Conservation (phyloP, 192 early-diverging fungal species). For the Coemansia sp. region DNA sequence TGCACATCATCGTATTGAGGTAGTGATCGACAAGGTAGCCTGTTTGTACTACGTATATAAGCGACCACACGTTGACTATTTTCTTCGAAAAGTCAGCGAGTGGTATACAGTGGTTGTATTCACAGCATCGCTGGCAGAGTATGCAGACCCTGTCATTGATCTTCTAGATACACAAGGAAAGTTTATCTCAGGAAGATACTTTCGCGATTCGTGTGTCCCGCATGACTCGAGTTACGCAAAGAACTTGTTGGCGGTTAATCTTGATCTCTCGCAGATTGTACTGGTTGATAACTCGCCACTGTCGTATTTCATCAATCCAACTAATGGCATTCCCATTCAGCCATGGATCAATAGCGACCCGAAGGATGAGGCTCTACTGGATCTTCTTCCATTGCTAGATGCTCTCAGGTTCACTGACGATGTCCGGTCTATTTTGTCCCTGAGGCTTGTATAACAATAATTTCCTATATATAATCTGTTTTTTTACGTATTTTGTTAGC, state of each 20-base stretch:
- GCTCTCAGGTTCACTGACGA: conserved; percentile 61
- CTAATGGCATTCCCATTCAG: conserved; percentile 70
- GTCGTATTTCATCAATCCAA: conserved; percentile 69
- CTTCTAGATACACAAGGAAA: conserved; percentile 61
- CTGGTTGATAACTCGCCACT: conserved; percentile 74
- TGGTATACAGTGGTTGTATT: conserved; percentile 72
- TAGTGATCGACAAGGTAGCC: conserved; percentile 61
- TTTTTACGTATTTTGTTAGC: neutral
- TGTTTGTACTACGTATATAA: conserved; percentile 65
- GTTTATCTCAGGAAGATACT: conserved; percentile 61
- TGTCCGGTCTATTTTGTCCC: conserved; percentile 59
- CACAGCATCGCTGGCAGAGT: conserved; percentile 69
- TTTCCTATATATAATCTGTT: no score
- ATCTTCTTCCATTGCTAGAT: conserved; percentile 63
- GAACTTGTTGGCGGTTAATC: conserved; percentile 62
- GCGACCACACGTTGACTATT: conserved; percentile 62
- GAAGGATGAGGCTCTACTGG: conserved; percentile 61
- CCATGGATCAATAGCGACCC: conserved; percentile 70
- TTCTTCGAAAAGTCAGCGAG: conserved; percentile 60
- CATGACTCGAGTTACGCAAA: conserved; percentile 67
- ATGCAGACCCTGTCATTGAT: conserved; percentile 65
- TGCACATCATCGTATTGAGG: conserved; percentile 64
- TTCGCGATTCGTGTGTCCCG: conserved; percentile 65
- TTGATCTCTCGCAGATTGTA: conserved; percentile 63
- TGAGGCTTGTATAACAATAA: conserved; percentile 38